Percentiles rank a stretch among this genome's conserved stretches.
Conservation (phyloP, 805 yeast genomes). For the Yamadazyma sp. region DNA sequence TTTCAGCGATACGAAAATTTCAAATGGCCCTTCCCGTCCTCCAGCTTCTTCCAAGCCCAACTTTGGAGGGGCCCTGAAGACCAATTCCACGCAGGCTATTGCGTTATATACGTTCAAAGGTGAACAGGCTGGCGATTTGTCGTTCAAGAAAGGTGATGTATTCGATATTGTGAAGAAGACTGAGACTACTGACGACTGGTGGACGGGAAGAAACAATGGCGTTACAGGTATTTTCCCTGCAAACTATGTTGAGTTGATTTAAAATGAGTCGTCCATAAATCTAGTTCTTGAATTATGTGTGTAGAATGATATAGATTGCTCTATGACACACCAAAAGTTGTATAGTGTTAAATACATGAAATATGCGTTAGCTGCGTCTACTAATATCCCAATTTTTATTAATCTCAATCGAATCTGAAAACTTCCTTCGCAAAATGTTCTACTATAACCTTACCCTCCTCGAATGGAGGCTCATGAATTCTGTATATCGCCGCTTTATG, state of each 20-base stretch:
- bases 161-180: conserved; percentile 83
- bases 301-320: too few relatives aligned
- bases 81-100: conserved; percentile 72
- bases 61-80: conserved; percentile 35
- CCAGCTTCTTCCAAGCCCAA: conserved; percentile 40
- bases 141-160: conserved; percentile 92
- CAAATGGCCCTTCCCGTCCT: conserved; percentile 37
- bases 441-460: conserved; percentile 69
- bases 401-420: conserved; percentile 15
- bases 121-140: conserved; percentile 88
- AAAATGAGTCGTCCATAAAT: too few relatives aligned
- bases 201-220: conserved; percentile 91
- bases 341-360: too few relatives aligned
- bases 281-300: too few relatives aligned
- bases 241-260: conserved; percentile 83
- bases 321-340: too few relatives aligned
- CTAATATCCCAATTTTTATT: not conserved
- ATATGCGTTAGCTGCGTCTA: too few relatives aligned
- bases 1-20: conserved; percentile 33
- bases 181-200: conserved; percentile 94
- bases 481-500: conserved; percentile 85
- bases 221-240: conserved; percentile 95
- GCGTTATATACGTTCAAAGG: conserved; percentile 89
- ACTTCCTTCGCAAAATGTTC: conserved; percentile 56
- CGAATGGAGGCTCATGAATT: conserved; percentile 47